Conservation (phyloP, 2,329 filamentous ascomycete genomes). For the Aspergillus cejpii region DNA sequence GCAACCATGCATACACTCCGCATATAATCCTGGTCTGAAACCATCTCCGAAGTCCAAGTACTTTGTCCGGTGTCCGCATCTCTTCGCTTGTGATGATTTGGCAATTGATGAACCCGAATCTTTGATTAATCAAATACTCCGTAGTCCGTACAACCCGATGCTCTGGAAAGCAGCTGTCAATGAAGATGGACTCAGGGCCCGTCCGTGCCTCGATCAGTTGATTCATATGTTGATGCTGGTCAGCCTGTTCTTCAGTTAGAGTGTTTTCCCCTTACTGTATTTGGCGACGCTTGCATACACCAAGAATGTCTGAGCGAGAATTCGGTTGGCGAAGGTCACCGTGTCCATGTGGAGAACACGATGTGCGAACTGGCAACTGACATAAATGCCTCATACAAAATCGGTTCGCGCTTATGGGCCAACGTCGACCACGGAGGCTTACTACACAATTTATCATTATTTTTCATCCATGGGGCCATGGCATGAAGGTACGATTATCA, state of each 20-base stretch:
- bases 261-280: constrained; percentile 10
- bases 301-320: background rate
- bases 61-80: background rate
- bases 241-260: background rate
- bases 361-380: background rate
- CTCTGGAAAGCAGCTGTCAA: background rate
- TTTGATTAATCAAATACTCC: background rate
- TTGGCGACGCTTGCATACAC: constrained; percentile 13
- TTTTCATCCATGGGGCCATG: background rate
- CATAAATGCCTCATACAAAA: constrained; percentile 22
- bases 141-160: background rate
- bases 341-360: background rate
- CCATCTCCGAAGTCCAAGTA: background rate
- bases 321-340: background rate
- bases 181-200: background rate
- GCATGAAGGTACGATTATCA: background rate
- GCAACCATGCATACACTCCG: constrained; percentile 3
- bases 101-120: constrained; percentile 4
- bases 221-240: background rate
- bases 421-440: background rate
- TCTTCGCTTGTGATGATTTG: constrained; percentile 1
- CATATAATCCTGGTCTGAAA: constrained; percentile 2
- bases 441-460: background rate
- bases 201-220: background rate
- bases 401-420: background rate